phyloP scores from a whole-genome alignment of 306 rosid genomes.

The Lupinus albus region DNA sequence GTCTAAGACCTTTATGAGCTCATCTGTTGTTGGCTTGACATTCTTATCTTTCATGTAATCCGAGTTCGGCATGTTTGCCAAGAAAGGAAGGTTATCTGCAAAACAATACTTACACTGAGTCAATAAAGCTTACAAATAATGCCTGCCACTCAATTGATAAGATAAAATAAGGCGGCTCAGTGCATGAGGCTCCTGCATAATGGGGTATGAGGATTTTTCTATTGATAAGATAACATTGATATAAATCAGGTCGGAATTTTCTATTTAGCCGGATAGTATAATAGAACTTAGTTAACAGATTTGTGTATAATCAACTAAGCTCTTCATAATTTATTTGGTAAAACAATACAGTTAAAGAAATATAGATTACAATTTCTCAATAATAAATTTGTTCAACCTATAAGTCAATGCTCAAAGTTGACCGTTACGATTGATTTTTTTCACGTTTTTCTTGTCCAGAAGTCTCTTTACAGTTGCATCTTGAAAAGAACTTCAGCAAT shows the following conservation, averaged over 20 bases:
- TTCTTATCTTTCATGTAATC: conserved; percentile 45
- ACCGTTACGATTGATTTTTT: background rate
- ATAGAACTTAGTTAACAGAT: conserved; percentile 9
- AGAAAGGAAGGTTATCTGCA: conserved; percentile 78
- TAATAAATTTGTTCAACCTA: background rate
- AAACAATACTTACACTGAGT: conserved; percentile 38
- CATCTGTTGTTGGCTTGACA: conserved; percentile 69
- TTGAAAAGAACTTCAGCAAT: background rate
- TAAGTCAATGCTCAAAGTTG: background rate
- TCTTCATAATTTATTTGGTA: conserved; percentile 13
- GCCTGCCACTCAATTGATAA: background rate
- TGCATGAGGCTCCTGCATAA: too few relatives aligned
- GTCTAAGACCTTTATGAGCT: conserved; percentile 70
- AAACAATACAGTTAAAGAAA: conserved; percentile 16
- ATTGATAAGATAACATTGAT: too few relatives aligned
- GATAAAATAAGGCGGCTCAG: too few relatives aligned
- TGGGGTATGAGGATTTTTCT: too few relatives aligned
- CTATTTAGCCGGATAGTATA: conserved; percentile 6
- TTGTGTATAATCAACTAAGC: conserved; percentile 15
- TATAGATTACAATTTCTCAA: background rate
- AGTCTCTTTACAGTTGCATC: conserved; percentile 11
- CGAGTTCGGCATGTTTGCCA: conserved; percentile 36
- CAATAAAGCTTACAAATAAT: conserved; percentile 28
- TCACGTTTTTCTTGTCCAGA: conserved; percentile 8
- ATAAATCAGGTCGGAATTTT: too few relatives aligned